Evolutionary conservation across 805 yeast species (phyloP).

Genomic region (Ogataea corticis): DNA sequence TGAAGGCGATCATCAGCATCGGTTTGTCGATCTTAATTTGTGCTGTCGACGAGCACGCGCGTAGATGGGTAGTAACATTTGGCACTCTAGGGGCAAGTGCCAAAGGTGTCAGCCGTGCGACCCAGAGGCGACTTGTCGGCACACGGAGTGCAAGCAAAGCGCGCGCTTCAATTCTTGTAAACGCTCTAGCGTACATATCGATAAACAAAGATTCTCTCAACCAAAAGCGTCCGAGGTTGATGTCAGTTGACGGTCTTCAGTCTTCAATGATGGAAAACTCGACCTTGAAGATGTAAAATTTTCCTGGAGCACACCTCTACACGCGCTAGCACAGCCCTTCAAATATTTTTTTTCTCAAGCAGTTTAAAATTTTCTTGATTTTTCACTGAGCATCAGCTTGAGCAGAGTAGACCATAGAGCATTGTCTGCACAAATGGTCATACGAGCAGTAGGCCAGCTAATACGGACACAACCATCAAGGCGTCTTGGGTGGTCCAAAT

Average conservation of each 20-base stretch:
- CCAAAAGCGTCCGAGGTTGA: too few species aligned
- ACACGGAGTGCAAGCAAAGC: background rate
- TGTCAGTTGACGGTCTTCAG: too few species aligned
- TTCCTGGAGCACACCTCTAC: background rate
- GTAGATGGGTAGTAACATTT: background rate
- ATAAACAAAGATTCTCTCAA: too few species aligned
- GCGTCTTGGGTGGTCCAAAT: background rate
- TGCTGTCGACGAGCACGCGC: slow-evolving; percentile 5
- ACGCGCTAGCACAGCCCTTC: background rate
- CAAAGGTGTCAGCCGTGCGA: background rate
- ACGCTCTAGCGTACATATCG: background rate
- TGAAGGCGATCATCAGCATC: slow-evolving; percentile 82
- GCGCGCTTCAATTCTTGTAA: background rate
- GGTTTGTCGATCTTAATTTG: slow-evolving; percentile 67
- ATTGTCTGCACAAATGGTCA: background rate
- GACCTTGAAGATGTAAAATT: background rate
- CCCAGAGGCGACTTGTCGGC: background rate
- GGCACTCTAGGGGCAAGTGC: background rate
- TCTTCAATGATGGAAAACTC: too few species aligned
- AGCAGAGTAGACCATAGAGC: too few species aligned
- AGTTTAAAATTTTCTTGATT: background rate
- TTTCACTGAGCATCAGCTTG: background rate
- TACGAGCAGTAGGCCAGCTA: background rate
- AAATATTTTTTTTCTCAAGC: too few species aligned
- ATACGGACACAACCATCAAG: background rate